phyloP scores from a whole-genome alignment of 2,329 filamentous ascomycete genomes.

The Trichoderma polysporum region DNA sequence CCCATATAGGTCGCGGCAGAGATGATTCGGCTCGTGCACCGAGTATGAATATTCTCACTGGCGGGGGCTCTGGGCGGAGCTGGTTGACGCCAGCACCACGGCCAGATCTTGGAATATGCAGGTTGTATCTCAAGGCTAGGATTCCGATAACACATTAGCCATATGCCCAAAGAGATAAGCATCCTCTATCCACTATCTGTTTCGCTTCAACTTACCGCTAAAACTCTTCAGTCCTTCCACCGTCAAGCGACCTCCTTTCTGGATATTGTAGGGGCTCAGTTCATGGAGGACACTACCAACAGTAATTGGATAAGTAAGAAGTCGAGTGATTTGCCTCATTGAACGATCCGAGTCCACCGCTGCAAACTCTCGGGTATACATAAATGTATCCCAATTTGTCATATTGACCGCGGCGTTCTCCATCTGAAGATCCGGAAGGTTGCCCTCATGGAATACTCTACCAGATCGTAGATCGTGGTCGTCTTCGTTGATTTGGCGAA shows the following conservation, averaged over 20 bases:
- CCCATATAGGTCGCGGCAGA: conserved; percentile 88
- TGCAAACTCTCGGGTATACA: conserved; percentile 88
- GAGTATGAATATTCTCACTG: conserved; percentile 87
- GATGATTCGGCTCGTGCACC: conserved; percentile 97
- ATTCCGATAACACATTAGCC: neutral
- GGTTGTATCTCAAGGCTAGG: conserved; percentile 82
- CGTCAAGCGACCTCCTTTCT: conserved; percentile 72
- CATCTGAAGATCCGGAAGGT: conserved; percentile 84
- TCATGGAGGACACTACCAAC: conserved; percentile 91
- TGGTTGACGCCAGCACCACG: conserved; percentile 73
- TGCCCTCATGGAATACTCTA: conserved; percentile 88
- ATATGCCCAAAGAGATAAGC: neutral
- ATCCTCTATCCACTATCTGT: neutral
- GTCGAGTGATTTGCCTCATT: conserved; percentile 87
- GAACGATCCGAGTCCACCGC: conserved; percentile 88
- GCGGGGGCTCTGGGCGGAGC: conserved; percentile 78
- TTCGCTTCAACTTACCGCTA: conserved; percentile 63
- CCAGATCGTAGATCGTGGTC: conserved; percentile 93
- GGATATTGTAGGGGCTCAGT: conserved; percentile 85
- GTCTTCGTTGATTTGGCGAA: conserved; percentile 94
- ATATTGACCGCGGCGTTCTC: conserved; percentile 94
- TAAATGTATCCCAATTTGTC: conserved; percentile 97
- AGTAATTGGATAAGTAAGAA: conserved; percentile 91
- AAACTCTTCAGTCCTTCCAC: conserved; percentile 90
- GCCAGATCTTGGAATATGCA: conserved; percentile 82